Conservation (phyloP, 495 filamentous ascomycete genomes). For the Hypoxylon subgilvum region DNA sequence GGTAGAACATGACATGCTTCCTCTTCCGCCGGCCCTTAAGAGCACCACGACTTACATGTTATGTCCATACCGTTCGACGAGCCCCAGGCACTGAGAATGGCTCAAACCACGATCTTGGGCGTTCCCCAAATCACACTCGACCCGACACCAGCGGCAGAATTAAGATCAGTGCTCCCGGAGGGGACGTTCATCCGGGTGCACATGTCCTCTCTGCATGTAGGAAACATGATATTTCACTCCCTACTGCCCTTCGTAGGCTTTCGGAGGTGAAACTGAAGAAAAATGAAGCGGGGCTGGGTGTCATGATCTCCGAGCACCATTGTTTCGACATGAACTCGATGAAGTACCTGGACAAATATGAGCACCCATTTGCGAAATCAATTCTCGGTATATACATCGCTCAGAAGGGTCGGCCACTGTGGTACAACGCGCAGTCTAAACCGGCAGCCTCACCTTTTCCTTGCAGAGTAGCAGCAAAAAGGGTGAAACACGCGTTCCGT, state of each 20-base stretch:
- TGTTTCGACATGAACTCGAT: constrained; percentile 29
- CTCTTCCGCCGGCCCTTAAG: constrained; percentile 18
- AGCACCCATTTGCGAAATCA: constrained; percentile 45
- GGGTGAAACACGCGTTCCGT: constrained; percentile 59
- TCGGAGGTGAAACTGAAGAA: neutral
- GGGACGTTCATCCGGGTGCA: constrained; percentile 15
- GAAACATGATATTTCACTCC: constrained; percentile 21
- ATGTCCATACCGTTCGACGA: constrained; percentile 4
- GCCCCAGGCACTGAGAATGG: neutral
- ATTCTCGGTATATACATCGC: constrained; percentile 39
- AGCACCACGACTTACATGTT: neutral
- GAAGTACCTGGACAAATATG: constrained; percentile 40
- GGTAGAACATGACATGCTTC: constrained; percentile 25
- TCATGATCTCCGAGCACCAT: constrained; percentile 23
- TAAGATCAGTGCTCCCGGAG: neutral
- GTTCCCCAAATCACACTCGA: neutral
- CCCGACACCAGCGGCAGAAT: neutral
- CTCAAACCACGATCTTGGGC: neutral
- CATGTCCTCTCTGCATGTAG: constrained; percentile 15
- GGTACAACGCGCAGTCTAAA: constrained; percentile 48
- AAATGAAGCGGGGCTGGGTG: constrained; percentile 11
- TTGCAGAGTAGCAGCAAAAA: constrained; percentile 56
- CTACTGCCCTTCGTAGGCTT: neutral
- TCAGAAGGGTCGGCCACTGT: constrained; percentile 50
- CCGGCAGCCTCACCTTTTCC: constrained; percentile 56